Evolutionary conservation across 2,329 filamentous ascomycete species (phyloP).

Genomic region (Colletotrichum sp.): DNA sequence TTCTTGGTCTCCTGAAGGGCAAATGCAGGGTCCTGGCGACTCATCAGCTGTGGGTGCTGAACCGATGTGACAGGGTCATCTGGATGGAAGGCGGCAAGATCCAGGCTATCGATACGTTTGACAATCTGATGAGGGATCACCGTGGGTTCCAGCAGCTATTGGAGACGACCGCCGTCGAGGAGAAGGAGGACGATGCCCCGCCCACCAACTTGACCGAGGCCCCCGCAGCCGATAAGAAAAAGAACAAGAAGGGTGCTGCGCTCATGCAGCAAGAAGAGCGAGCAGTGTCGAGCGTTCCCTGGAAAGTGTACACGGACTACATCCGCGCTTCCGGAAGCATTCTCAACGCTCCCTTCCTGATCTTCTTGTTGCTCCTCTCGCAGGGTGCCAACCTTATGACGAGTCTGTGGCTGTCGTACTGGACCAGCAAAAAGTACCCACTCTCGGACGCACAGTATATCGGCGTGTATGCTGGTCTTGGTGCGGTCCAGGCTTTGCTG

Average conservation of each 20-base stretch:
- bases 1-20: conserved; percentile 84
- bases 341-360: conserved; percentile 68
- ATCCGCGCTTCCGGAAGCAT: conserved; percentile 76
- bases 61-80: conserved; percentile 87
- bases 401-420: conserved; percentile 91
- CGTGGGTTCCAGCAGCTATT: conserved; percentile 82
- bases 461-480: conserved; percentile 73
- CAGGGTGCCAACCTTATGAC: conserved; percentile 88
- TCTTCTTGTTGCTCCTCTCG: conserved; percentile 69
- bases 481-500: conserved; percentile 71
- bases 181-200: conserved; percentile 58
- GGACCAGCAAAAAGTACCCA: conserved; percentile 81
- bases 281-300: conserved; percentile 77
- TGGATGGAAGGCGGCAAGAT: conserved; percentile 91
- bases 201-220: conserved; percentile 46
- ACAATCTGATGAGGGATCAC: conserved; percentile 82
- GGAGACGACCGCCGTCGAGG: conserved; percentile 80
- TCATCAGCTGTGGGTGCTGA: conserved; percentile 92
- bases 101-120: conserved; percentile 85
- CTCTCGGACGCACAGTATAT: conserved; percentile 75
- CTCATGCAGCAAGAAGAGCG: conserved; percentile 78
- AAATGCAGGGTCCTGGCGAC: conserved; percentile 93
- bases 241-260: conserved; percentile 61
- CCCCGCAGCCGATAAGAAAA: conserved; percentile 46
- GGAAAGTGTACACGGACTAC: conserved; percentile 81